Percentiles rank a stretch among this genome's conserved stretches.
phyloP scores from a whole-genome alignment of 2,329 filamentous ascomycete genomes.

The Colletotrichum tamarilloi region DNA sequence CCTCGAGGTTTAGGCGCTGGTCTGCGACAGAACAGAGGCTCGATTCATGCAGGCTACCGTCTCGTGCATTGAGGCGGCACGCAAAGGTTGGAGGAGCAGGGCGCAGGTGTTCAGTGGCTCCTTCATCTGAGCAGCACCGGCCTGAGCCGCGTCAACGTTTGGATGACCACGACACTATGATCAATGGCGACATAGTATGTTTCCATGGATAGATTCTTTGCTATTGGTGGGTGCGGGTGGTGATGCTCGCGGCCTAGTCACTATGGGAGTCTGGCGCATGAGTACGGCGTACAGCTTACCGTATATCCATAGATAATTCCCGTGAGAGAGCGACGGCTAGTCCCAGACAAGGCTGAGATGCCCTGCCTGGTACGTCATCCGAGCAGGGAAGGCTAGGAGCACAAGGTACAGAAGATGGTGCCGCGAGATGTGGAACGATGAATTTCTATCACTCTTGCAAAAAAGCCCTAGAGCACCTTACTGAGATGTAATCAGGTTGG shows the following conservation, averaged over 20 bases:
- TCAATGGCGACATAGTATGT: neutral
- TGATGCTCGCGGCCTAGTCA: neutral
- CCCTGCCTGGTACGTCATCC: constrained; percentile 30
- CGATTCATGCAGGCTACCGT: neutral
- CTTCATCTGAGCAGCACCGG: constrained; percentile 8
- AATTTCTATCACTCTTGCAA: neutral
- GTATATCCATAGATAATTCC: neutral
- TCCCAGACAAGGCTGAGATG: constrained; percentile 5
- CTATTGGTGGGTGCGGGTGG: neutral
- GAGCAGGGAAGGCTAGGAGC: neutral
- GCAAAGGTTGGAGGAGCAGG: neutral
- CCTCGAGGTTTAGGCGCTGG: neutral
- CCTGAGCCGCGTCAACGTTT: neutral
- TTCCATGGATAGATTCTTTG: neutral
- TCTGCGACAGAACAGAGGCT: neutral
- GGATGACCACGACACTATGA: neutral
- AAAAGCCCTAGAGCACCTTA: neutral
- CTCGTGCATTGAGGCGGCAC: neutral
- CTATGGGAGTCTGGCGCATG: neutral
- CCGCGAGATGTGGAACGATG: neutral
- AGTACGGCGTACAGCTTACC: constrained; percentile 16
- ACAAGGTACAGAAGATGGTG: neutral
- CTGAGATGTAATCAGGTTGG: no score
- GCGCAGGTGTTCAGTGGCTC: neutral
- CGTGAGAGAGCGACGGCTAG: neutral